Base-by-base conservation (phyloP, 371 early-diverging fungal genomes). In the Umbelopsis sp. region DNA sequence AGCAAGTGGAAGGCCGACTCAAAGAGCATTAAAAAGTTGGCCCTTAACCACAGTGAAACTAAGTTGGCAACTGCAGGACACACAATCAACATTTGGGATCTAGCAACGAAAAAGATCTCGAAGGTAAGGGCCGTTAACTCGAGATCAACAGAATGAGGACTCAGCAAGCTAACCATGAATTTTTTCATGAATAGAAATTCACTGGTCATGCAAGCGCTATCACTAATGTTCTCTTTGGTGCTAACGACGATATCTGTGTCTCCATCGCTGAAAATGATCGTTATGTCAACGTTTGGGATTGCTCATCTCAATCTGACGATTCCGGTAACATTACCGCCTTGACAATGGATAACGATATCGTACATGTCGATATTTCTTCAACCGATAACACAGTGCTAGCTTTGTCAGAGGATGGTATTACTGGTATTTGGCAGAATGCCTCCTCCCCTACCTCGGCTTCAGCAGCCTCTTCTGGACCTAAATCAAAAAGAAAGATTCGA, bases 241-340 rank as follows among this genome's bases (percentile, higher is more conserved):
- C 78, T 25, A 79, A 88, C 65, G 89, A 87, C 51, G 83, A 82
- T 72, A 72, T 85, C 8, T 78, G 85, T 64, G 82, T 90, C 14
- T 90, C 94, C 3, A 81, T 83, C 38, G 93, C 94, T 2, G 86
- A 87, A 65, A 86, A 92, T 65, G 95, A 94, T 76, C 86, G 93
- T 7, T 91, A 88, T 71, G 79, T 93, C 32, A 87, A 90, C 72
- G 87, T 93, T 14, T 94, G 93, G 93, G 89, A 91, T 65, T 84
- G 85, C 51, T 81, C 82, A n/a, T 69, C 75, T 14, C 80, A 79
- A 3, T 83, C 80, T 65, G 76, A 80, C 51, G 82, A 85, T 63
- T 80, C 82, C 20, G 84, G 80, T 50, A 83, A 82, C 53, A 71
- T 84, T 45, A 80, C 87, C 68, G 85, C 83, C 11, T 76, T 91